Evolutionary conservation across 225 moss, liverwort and hornwort genomes (phyloP), one percentile per base, ranked within the genome.

Genomic region (Lunularia cruciata): DNA sequence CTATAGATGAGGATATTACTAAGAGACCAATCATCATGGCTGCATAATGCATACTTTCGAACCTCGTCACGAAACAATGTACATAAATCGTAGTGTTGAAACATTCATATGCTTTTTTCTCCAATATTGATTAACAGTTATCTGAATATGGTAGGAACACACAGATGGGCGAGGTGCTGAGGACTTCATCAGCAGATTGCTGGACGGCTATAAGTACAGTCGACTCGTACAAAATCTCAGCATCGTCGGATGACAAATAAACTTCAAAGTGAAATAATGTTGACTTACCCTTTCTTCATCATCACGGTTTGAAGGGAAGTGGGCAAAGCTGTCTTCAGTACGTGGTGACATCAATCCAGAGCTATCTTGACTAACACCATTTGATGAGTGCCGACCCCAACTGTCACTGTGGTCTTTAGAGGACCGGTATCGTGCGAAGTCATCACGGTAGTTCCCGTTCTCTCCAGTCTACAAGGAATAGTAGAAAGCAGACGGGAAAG

Each of bases 251-350:
- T 15, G 9, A 43, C 43, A 43, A 43, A 43, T 43, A 7, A 43
- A 43, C 15, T 43, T 7, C 43, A n/a, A n/a, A n/a, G n/a, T n/a
- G n/a, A n/a, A n/a, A n/a, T n/a, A n/a, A n/a, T n/a, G n/a, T n/a
- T n/a, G 16, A 58, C 89, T 37, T 83, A 95, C 95, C 85, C 88
- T 86, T 83, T 95, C 95, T 77, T 95, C 95, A 68, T 95, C 95
- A 46, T 95, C 92, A 78, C 71, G 82, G 72, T 88, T 90, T 60
- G 84, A 84, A 54, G 95, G 95, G 59, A 85, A 87, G 26, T 87
- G 78, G 54, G 92, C 95, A 80, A 90, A 95, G 43, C 67, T 71
- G 20, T 86, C 76, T 30, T 89, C 92, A 12, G 83, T 82, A 69
- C 69, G 83, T 39, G 89, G 89, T 20, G 90, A 87, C 65, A 79